phyloP scores from a whole-genome alignment of 345 rosid species.

The Brassica rapa region DNA sequence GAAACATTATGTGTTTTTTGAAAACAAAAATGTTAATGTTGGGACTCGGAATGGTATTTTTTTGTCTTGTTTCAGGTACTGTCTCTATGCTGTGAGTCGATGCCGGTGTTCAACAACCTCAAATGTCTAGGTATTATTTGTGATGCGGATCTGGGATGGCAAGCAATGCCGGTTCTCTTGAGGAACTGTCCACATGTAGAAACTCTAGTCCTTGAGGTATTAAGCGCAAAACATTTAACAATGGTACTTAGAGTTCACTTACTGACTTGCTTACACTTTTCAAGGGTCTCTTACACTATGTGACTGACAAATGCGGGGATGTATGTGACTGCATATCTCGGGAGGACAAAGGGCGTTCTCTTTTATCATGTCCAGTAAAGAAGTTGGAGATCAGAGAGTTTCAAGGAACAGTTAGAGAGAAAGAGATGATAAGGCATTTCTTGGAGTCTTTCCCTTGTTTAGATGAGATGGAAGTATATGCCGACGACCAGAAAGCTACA shows the following conservation, averaged over 20 bases:
- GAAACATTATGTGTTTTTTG: too few species aligned
- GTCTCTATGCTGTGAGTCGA: neutral
- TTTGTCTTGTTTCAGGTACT: neutral
- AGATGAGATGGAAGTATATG: neutral
- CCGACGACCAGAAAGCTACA: neutral
- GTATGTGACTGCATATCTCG: slow-evolving; percentile 6
- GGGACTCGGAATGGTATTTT: too few species aligned
- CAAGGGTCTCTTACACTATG: slow-evolving; percentile 13
- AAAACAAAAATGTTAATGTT: neutral
- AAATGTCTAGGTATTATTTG: too few species aligned
- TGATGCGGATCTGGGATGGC: too few species aligned
- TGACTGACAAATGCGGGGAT: slow-evolving; percentile 18
- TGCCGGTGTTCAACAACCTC: neutral
- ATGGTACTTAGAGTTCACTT: neutral
- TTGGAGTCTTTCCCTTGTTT: slow-evolving; percentile 7
- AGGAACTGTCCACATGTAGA: neutral
- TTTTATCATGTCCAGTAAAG: slow-evolving; percentile 2
- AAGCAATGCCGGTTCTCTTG: too few species aligned
- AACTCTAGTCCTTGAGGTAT: neutral
- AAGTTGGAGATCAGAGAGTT: neutral
- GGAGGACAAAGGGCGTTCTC: neutral
- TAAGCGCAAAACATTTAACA: neutral
- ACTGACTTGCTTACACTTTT: neutral
- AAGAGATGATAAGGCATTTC: slow-evolving; percentile 14
- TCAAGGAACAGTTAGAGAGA: neutral